phyloP scores from a whole-genome alignment of 1,139 yeast species.

The Hansenula anomala region DNA sequence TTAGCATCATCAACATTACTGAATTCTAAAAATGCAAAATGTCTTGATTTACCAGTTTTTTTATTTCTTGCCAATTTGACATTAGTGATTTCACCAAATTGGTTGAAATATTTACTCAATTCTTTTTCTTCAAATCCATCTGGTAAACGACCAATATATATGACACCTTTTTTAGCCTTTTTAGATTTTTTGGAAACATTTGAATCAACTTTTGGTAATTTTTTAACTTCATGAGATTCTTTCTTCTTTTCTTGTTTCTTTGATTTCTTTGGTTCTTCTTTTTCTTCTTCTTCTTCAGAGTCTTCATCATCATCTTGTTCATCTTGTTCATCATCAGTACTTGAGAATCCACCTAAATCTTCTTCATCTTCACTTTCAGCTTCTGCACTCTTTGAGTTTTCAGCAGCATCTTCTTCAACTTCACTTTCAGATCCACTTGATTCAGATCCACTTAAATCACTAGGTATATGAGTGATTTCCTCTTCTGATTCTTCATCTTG shows the following conservation, averaged over 20 bases:
- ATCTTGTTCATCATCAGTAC: constrained; percentile 18
- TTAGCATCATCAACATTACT: constrained; percentile 70
- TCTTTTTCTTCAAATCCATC: constrained; percentile 87
- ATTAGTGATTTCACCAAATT: constrained; percentile 80
- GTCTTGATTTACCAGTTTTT: constrained; percentile 88
- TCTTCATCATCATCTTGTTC: constrained; percentile 28
- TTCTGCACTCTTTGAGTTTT: constrained; percentile 23
- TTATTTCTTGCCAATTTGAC: constrained; percentile 83
- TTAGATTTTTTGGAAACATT: constrained; percentile 16
- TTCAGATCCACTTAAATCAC: constrained; percentile 13
- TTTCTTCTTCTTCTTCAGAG: constrained; percentile 22
- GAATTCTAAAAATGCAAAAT: constrained; percentile 89
- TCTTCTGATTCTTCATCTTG: constrained; percentile 23
- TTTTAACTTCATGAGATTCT: constrained; percentile 25
- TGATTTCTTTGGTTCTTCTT: constrained; percentile 14
- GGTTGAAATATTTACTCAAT: constrained; percentile 68
- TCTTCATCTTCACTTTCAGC: constrained; percentile 22
- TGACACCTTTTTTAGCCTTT: constrained; percentile 48
- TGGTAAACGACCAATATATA: constrained; percentile 90
- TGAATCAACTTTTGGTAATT: constrained; percentile 17
- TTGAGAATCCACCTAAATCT: constrained; percentile 28
- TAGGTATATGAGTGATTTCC: constrained; percentile 5
- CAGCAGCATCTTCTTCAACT: constrained; percentile 14
- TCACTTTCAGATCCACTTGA: constrained; percentile 22
- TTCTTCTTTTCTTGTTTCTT: constrained; percentile 8